A percentile compares a stretch with the other conserved stretches of the same genome.
phyloP scores from a whole-genome alignment of 2,329 filamentous ascomycete species.

The Teratosphaeria viscida region DNA sequence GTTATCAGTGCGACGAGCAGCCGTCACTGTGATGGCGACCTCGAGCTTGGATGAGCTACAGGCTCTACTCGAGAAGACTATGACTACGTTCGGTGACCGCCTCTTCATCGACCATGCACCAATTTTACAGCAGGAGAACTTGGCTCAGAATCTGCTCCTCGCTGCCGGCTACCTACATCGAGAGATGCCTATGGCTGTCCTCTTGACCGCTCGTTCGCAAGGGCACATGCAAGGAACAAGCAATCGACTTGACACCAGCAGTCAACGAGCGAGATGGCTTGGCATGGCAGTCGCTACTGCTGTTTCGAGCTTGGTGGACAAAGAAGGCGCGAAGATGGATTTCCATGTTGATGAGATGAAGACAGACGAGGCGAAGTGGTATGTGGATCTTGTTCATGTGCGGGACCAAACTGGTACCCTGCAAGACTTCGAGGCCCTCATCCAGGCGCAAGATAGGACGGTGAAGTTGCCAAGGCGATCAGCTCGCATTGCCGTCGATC shows the following conservation, averaged over 20 bases:
- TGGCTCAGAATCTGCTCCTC: conserved; percentile 69
- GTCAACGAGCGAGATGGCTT: conserved; percentile 64
- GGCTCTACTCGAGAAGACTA: conserved; percentile 55
- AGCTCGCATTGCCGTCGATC: neutral
- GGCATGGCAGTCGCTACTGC: conserved; percentile 81
- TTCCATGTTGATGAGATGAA: conserved; percentile 76
- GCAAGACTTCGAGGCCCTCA: conserved; percentile 35
- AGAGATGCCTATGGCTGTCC: conserved; percentile 53
- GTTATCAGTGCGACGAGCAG: conserved; percentile 16
- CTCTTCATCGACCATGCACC: conserved; percentile 79
- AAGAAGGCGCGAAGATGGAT: conserved; percentile 59
- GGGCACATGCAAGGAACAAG: conserved; percentile 70
- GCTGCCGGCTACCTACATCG: conserved; percentile 66
- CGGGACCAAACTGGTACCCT: conserved; percentile 54
- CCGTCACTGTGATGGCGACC: conserved; percentile 15
- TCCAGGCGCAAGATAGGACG: neutral
- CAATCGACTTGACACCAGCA: conserved; percentile 70
- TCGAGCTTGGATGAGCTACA: conserved; percentile 26
- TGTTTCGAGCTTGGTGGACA: conserved; percentile 53
- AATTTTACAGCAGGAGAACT: conserved; percentile 78
- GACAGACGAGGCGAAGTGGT: conserved; percentile 62
- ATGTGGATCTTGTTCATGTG: conserved; percentile 54
- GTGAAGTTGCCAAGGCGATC: neutral
- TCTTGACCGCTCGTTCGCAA: conserved; percentile 59
- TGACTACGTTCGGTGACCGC: conserved; percentile 71